Base-by-base conservation (phyloP, 192 early-diverging fungal species). In the Coemansia sp. region DNA sequence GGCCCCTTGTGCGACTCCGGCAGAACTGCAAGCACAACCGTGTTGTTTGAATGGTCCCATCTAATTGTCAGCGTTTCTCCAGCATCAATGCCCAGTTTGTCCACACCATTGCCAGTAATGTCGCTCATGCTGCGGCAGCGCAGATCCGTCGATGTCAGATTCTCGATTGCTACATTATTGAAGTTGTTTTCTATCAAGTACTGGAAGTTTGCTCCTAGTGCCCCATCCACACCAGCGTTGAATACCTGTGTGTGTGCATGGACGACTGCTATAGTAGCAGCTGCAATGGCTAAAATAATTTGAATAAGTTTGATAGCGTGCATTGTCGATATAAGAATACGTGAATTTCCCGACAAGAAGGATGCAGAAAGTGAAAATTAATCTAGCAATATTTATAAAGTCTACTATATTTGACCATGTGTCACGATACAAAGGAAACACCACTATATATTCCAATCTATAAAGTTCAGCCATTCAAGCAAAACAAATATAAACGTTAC, bases 1-100 rank as follows among this genome's bases (percentile, higher is more conserved):
- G 72, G 72, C 0, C 72, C 72, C 6, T 17, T 2, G 38, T 74
- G 71, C 13, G 59, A 63, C 0, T 17, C 20, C 4, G 70, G 67
- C 19, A 72, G 56, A 4, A 61, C 70, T 8, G 38, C 30, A 19
- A 34, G 55, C 8, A 17, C 30, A 23, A 48, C 44, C 6, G 40
- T 42, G 30, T 44, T 38, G 40, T 67, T 42, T 34, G 20, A 34
- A 23, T 65, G 48, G 41, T 67, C 33, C 59, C 62, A 70, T 15
- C 47, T 53, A 6, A 70, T 7, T 0, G 30, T 54, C 2, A 70
- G 7, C 2, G 48, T 64, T 0, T 54, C 30, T 3, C 68, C 70
- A 0, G 64, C 54, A 7, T 53, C 23, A 9, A 72, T 58, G 3
- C 37, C 28, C 11, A 59, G 61, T 2, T 61, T 55, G 3, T 62